These are phyloP conservation scores for Syncephalastrum monosporum DNA, from an alignment of 371 early-diverging fungal genomes.

Conservation along the genomic window DNA sequence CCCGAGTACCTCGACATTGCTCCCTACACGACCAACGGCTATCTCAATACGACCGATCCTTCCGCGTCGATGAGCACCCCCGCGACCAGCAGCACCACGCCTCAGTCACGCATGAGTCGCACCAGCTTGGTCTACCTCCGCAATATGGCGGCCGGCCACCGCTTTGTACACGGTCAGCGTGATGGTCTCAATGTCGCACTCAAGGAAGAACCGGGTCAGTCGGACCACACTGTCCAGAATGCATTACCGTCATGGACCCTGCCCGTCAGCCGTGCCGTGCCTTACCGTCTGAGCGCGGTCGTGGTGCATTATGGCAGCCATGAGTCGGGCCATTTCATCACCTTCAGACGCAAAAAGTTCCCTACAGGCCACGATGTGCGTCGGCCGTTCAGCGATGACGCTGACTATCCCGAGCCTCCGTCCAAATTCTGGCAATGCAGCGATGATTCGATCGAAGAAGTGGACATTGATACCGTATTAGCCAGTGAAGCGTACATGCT, in stretches of 20 bases:
- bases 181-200: conserved; percentile 40
- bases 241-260: conserved; percentile 38
- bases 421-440: conserved; percentile 76
- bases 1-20: conserved; percentile 62
- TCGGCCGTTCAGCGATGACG: conserved; percentile 23
- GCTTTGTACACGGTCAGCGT: conserved; percentile 28
- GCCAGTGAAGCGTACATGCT: conserved; percentile 24
- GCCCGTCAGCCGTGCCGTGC: conserved; percentile 31
- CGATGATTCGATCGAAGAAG: conserved; percentile 84
- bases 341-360: conserved; percentile 33
- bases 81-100: conserved; percentile 12
- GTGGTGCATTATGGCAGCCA: conserved; percentile 85
- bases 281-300: conserved; percentile 79
- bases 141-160: conserved; percentile 47
- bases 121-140: conserved; percentile 47
- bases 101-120: conserved; percentile 34
- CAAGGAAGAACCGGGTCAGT: conserved; percentile 1
- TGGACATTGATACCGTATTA: conserved; percentile 67
- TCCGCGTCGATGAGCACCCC: conserved; percentile 38
- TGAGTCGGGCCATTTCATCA: conserved; percentile 41
- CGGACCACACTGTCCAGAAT: conserved; percentile 30
- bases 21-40: conserved; percentile 61
- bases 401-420: conserved; percentile 33
- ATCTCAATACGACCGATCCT: conserved; percentile 47
- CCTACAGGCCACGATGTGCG: conserved; percentile 51